Base-by-base conservation (phyloP, 2,329 filamentous ascomycete species). In the Diatrype stigma region DNA sequence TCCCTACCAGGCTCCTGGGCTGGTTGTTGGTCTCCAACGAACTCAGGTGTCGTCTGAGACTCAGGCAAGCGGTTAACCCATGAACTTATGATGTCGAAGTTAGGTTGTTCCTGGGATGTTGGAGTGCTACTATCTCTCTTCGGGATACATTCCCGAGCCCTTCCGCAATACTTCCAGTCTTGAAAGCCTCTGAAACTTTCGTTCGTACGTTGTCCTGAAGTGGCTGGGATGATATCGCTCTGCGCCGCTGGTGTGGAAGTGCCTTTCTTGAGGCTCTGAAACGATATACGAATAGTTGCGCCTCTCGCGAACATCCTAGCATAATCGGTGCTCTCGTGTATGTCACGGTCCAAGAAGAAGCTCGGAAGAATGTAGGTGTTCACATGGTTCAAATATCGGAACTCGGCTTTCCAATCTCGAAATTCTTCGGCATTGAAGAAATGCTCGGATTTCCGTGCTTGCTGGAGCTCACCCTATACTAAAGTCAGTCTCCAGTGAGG, bases 361-460 rank as follows among this genome's bases (percentile, higher is more conserved):
- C 50, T 58, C 22, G 17, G 53, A 2, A 61, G 47, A 19, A 48
- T 40, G 1, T 34, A 8, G 12, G 42, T 53, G 5, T 48, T 34
- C 1, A 52, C 56, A 22, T 59, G 53, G 3, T 22, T 49, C 17
- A 62, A 19, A 23, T 54, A 59, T 19, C 55, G 56, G 35, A 62
- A 59, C 21, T 56, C 55, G 8, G 48, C 58, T 12, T 30, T 46
- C 2, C 11, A 5, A 1, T 52, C 42, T 34, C 53, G 54, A 16
- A 55, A 40, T 2, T 53, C 54, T 48, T 64, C 61, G 11, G 48
- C 50, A 19, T 60, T 55, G 3, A 64, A 52, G 23, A 60, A 58
- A 16, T 51, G 52, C 32, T 56, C 47, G 30, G 53, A 56, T 17
- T 49, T 22, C 2, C 21, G 12, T 30, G 42, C 21, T 19, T 42